Conservation (phyloP, 1,284 basidiomycete genomes). For the Stygiomarasmius scandens region DNA sequence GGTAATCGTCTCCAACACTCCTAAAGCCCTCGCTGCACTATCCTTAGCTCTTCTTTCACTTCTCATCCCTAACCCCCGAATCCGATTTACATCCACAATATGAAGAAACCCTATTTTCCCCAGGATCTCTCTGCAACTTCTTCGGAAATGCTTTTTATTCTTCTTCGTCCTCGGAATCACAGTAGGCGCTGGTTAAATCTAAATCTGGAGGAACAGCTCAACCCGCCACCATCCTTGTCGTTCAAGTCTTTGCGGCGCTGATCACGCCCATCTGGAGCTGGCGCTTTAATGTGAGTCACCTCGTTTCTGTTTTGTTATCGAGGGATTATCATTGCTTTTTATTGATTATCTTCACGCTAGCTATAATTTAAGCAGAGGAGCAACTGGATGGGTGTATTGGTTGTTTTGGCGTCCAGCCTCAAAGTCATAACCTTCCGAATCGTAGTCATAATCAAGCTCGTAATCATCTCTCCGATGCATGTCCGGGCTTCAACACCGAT, state of each 20-base stretch:
- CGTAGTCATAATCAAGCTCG: slow-evolving; percentile 30
- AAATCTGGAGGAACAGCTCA: slow-evolving; percentile 80
- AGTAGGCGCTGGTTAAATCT: slow-evolving; percentile 82
- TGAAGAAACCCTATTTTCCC: slow-evolving; percentile 88
- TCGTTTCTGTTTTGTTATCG: slow-evolving; percentile 91
- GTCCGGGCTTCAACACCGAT: slow-evolving; percentile 76
- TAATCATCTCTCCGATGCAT: slow-evolving; percentile 77
- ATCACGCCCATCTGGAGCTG: slow-evolving; percentile 90
- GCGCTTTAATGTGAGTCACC: slow-evolving; percentile 93
- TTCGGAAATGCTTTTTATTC: slow-evolving; percentile 80
- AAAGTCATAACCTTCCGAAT: slow-evolving; percentile 71
- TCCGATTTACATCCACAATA: slow-evolving; percentile 87
- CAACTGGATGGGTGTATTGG: slow-evolving; percentile 87
- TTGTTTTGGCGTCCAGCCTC: slow-evolving; percentile 85
- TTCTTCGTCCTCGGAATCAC: slow-evolving; percentile 83
- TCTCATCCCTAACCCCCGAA: slow-evolving; percentile 77
- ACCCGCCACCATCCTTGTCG: slow-evolving; percentile 84
- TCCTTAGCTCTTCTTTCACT: slow-evolving; percentile 83
- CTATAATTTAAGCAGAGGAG: slow-evolving; percentile 76
- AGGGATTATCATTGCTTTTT: slow-evolving; percentile 87
- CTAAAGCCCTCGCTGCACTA: slow-evolving; percentile 72
- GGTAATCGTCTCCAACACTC: slow-evolving; percentile 32
- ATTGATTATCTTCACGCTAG: slow-evolving; percentile 84
- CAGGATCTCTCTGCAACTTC: slow-evolving; percentile 97
- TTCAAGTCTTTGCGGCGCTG: slow-evolving; percentile 82